A percentile compares a stretch with the other conserved stretches of the same genome.
Evolutionary conservation across 257 asterid species (phyloP).

Genomic region (Haberlea rhodopensis): DNA sequence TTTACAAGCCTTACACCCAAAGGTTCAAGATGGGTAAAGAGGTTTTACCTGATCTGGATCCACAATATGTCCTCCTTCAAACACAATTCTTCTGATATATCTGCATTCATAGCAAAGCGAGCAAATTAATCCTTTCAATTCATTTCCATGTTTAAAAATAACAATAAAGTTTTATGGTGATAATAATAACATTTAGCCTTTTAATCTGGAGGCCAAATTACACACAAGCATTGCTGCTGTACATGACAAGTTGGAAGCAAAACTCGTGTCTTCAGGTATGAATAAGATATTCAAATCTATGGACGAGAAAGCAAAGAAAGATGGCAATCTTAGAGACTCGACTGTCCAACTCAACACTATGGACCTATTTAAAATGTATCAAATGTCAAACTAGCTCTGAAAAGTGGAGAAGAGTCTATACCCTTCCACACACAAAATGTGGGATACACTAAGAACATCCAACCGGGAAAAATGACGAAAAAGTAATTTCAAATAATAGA

Average conservation of each 20-base stretch:
- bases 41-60: constrained; percentile 89
- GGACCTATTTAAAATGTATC: neutral
- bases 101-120: constrained; percentile 37
- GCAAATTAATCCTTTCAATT: constrained; percentile 14
- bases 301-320: neutral
- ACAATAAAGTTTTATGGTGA: constrained; percentile 4
- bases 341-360: neutral
- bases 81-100: constrained; percentile 69
- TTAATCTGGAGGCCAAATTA: neutral
- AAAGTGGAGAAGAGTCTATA: neutral
- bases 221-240: neutral
- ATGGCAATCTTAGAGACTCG: neutral
- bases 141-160: constrained; percentile 13
- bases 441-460: neutral
- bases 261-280: neutral
- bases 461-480: neutral
- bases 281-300: neutral
- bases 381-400: neutral
- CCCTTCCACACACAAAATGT: neutral
- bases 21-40: constrained; percentile 12
- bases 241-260: neutral
- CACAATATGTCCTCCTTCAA: constrained; percentile 95
- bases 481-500: neutral
- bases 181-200: neutral
- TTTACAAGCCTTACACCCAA: constrained; percentile 23